Evolutionary conservation across 1,284 basidiomycete genomes (phyloP).

Genomic region (Cryptococcus sp.): DNA sequence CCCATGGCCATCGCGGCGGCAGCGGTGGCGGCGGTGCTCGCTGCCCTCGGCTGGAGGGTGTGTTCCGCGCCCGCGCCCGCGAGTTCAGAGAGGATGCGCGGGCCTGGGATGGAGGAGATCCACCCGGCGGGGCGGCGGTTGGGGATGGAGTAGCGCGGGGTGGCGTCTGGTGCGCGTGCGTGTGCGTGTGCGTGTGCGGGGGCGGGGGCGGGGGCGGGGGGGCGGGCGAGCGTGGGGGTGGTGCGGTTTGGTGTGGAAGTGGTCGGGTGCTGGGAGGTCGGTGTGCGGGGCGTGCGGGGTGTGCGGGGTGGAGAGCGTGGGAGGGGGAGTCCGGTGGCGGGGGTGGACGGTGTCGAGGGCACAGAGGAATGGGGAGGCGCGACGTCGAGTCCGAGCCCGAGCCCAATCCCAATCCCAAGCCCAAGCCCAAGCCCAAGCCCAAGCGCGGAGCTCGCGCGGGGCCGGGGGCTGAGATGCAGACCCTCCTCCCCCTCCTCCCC

Average conservation of each 20-base stretch:
- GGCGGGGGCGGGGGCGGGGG: not conserved
- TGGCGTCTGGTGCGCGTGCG: not conserved
- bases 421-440: too few species aligned
- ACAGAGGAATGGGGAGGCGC: too few species aligned
- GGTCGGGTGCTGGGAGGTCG: not conserved
- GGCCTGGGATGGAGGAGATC: slow-evolving; percentile 12
- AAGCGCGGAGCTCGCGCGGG: not conserved
- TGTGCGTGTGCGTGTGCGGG: not conserved
- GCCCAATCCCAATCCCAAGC: too few species aligned
- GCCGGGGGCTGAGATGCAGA: not conserved
- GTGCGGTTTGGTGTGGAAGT: not conserved
- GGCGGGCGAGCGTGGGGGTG: not conserved
- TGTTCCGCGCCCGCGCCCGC: not conserved
- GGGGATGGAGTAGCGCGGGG: not conserved
- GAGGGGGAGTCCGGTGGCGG: not conserved
- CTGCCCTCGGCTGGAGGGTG: not conserved
- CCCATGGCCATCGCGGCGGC: too few species aligned
- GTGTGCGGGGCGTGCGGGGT: not conserved
- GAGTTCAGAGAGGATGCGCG: slow-evolving; percentile 2
- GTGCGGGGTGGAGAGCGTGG: not conserved
- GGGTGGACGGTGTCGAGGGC: not conserved
- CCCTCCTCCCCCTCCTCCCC: not conserved
- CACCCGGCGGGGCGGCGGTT: slow-evolving; percentile 14
- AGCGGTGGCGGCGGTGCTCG: too few species aligned
- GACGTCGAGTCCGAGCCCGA: not conserved